These are phyloP conservation scores for Tuber umbilicatum DNA, from an alignment of 495 filamentous ascomycete species.

Conservation along the genomic window DNA sequence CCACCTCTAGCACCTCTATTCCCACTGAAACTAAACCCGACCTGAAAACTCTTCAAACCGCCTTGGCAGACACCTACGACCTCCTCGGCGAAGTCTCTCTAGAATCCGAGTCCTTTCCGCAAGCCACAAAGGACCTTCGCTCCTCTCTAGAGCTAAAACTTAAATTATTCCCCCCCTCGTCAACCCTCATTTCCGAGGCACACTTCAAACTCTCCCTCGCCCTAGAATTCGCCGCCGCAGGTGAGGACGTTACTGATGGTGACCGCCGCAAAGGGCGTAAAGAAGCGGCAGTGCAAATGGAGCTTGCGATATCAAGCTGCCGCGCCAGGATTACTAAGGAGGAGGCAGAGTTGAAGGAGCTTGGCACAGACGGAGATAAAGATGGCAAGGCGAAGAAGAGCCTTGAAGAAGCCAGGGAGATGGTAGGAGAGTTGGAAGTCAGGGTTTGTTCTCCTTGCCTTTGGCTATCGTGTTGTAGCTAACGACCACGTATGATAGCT, in stretches of 20 bases:
- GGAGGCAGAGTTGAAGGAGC: slow-evolving; percentile 54
- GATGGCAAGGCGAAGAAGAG: slow-evolving; percentile 50
- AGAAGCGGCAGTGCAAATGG: slow-evolving; percentile 70
- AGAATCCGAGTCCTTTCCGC: slow-evolving; percentile 76
- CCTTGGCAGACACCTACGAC: slow-evolving; percentile 73
- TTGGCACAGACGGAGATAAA: slow-evolving; percentile 52
- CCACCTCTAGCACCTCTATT: neutral
- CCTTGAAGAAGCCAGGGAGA: slow-evolving; percentile 77
- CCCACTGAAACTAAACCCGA: slow-evolving; percentile 11
- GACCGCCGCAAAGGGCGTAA: slow-evolving; percentile 62
- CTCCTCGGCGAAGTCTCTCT: slow-evolving; percentile 71
- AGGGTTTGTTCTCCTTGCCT: slow-evolving; percentile 34
- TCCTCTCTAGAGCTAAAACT: slow-evolving; percentile 69
- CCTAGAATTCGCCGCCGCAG: slow-evolving; percentile 66
- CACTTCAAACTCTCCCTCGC: slow-evolving; percentile 94
- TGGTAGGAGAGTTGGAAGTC: slow-evolving; percentile 49
- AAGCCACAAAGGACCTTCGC: slow-evolving; percentile 72
- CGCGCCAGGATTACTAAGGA: slow-evolving; percentile 67
- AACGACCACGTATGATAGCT: slow-evolving; percentile 49
- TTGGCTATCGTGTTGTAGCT: neutral
- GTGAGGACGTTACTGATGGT: slow-evolving; percentile 45
- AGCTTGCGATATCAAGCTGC: slow-evolving; percentile 74
- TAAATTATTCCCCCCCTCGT: slow-evolving; percentile 67
- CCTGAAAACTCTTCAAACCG: slow-evolving; percentile 18
- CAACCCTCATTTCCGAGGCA: slow-evolving; percentile 79